Base-by-base conservation (phyloP, 257 asterid genomes). In the Solanum piurae region DNA sequence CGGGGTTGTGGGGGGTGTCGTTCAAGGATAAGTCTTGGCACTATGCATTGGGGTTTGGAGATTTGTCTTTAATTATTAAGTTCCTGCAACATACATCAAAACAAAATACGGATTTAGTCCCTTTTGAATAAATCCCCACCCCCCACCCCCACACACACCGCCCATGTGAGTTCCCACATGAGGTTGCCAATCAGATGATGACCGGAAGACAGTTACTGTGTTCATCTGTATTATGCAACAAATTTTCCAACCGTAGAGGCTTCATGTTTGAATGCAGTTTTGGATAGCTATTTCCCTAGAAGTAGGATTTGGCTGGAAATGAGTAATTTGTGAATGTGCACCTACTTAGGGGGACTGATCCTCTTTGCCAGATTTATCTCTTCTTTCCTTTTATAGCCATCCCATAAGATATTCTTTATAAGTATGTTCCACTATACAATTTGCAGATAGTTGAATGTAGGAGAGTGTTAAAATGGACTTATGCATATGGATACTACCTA, bases 391-490 rank as follows among this genome's bases (percentile, higher is more conserved):
- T 71, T 31, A 31, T 31, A 31, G 40, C 7, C 21, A 58, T 71
- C 77, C n/a, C 40, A 16, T 71, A 71, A 71, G 77, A 71, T 71
- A 16, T 31, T 31, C 77, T 31, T 31, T 71, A 7, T 71, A 2
- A 31, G 40, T 14, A 64, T 88, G 85, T 33, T 69, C 74, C 85
- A 58, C 87, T 80, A 84, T 74, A n/a, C 36, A 74, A 82, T 86
- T 52, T 93, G 91, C 98, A 97, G 99, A 96, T 97, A 36, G 98
- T 96, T 88, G 99, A 97, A 90, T 97, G 99, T 90, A 91, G 99
- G 92, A 93, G 99, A 92, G 99, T 97, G 62, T 92, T 97, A 68
- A 97, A 97, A 86, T 97, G 99, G 99, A 97, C 99, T 33, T 97
- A 97, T 84, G 93, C 99, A n/a, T 97, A 96, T 89, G 99, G 99